phyloP scores from a whole-genome alignment of 2,329 filamentous ascomycete genomes.

The Aspergillus fumigatus region DNA sequence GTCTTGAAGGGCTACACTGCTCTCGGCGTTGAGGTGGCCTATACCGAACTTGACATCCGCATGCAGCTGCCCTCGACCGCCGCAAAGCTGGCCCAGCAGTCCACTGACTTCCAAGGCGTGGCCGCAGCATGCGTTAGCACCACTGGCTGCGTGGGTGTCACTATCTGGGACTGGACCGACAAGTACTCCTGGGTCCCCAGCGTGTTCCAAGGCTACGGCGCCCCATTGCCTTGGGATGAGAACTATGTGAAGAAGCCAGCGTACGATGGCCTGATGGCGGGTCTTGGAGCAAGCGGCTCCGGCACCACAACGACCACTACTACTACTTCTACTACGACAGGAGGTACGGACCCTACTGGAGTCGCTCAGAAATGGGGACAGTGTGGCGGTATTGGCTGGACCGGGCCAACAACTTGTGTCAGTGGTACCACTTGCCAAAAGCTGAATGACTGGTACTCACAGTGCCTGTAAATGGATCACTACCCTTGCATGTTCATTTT shows the following conservation, averaged over 20 bases:
- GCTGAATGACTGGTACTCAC: slow-evolving; percentile 27
- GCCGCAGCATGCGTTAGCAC: slow-evolving; percentile 29
- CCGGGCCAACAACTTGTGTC: slow-evolving; percentile 22
- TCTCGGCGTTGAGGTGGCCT: slow-evolving; percentile 40
- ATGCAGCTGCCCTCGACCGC: slow-evolving; percentile 32
- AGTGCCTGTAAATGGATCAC: slow-evolving; percentile 20
- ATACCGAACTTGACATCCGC: slow-evolving; percentile 48
- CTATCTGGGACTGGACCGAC: slow-evolving; percentile 42
- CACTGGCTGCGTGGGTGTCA: slow-evolving; percentile 30
- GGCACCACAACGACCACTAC: slow-evolving; percentile 6
- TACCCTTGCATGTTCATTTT: background rate
- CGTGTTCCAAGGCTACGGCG: slow-evolving; percentile 40
- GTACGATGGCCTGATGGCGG: slow-evolving; percentile 33
- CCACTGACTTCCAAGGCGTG: slow-evolving; percentile 27
- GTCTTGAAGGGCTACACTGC: slow-evolving; percentile 36
- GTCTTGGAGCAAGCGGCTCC: slow-evolving; percentile 15
- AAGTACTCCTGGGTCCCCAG: slow-evolving; percentile 45
- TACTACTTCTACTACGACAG: slow-evolving; percentile 2
- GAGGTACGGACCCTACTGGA: slow-evolving; percentile 1
- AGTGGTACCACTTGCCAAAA: slow-evolving; percentile 23
- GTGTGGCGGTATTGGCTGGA: slow-evolving; percentile 27
- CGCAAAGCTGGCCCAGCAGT: slow-evolving; percentile 26
- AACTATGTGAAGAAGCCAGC: slow-evolving; percentile 46
- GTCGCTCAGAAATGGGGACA: slow-evolving; percentile 22
- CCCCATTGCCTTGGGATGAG: slow-evolving; percentile 44